Conservation (phyloP, 1,284 basidiomycete species). For the Uromyces viciae-fabae region DNA sequence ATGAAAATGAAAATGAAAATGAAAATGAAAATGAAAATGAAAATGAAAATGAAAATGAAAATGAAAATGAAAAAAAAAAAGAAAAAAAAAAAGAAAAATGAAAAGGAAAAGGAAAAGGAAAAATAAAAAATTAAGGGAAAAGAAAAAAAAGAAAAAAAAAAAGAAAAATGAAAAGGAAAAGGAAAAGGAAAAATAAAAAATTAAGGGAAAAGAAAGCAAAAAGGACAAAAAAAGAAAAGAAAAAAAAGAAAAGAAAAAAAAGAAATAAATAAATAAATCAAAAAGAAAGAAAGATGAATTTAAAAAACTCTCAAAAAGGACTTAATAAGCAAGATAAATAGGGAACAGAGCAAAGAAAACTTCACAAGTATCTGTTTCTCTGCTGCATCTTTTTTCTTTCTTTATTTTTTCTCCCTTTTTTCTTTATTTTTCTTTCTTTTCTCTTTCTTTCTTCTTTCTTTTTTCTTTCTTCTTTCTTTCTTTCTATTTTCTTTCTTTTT, state of each 20-base stretch:
- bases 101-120: not conserved
- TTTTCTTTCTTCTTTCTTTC: not conserved
- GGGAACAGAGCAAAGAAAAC: conserved; percentile 44
- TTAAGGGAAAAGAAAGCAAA: too few relatives aligned
- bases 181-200: too few relatives aligned
- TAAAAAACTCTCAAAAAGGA: conserved; percentile 47
- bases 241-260: too few relatives aligned
- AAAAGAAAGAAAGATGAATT: too few relatives aligned
- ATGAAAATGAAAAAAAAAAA: too few relatives aligned
- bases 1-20: too few relatives aligned
- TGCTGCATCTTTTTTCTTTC: not conserved
- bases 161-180: conserved; percentile 3
- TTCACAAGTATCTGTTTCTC: conserved; percentile 45
- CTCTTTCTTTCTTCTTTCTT: not conserved
- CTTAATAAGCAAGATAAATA: conserved; percentile 46
- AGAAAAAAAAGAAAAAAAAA: not conserved
- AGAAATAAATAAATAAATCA: too few relatives aligned
- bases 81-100: too few relatives aligned
- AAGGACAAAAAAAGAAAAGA: too few relatives aligned
- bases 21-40: too few relatives aligned
- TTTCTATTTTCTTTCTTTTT: not conserved
- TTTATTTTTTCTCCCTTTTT: not conserved
- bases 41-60: not conserved
- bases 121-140: not conserved
- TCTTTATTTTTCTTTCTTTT: not conserved